phyloP scores from a whole-genome alignment of 108 stramenopile species.

The Pinguiococcus pyrenoidosus region DNA sequence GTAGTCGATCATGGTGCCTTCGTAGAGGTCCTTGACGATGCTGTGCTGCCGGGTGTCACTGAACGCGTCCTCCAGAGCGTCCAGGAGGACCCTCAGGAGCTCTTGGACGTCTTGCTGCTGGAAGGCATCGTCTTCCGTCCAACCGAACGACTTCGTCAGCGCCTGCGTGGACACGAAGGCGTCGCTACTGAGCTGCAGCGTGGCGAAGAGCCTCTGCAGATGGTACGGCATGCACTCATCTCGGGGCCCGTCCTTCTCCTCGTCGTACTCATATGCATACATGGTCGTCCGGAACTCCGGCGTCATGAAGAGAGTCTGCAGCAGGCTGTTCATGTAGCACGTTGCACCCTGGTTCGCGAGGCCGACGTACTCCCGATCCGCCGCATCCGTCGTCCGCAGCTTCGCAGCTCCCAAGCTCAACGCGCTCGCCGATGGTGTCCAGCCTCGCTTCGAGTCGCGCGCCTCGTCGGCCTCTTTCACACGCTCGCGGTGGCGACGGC shows the following conservation, averaged over 20 bases:
- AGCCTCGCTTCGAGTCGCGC: too few relatives aligned
- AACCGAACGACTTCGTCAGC: conserved; percentile 37
- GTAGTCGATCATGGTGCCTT: conserved; percentile 27
- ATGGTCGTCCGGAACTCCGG: conserved; percentile 14
- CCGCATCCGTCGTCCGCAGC: neutral
- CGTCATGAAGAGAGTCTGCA: conserved; percentile 46
- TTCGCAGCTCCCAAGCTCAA: too few relatives aligned
- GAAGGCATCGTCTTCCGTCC: conserved; percentile 17
- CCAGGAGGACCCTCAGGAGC: conserved; percentile 40
- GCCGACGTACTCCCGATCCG: conserved; percentile 1
- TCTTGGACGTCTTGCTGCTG: conserved; percentile 39
- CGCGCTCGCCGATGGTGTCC: too few relatives aligned
- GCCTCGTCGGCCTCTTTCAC: too few relatives aligned
- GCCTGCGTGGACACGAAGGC: conserved; percentile 23
- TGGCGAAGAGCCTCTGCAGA: conserved; percentile 36
- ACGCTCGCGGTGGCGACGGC: too few relatives aligned
- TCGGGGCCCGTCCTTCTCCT: conserved; percentile 16
- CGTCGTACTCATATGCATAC: conserved; percentile 23
- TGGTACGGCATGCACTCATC: conserved; percentile 36
- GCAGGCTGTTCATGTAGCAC: conserved; percentile 44
- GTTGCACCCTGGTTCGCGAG: conserved; percentile 41
- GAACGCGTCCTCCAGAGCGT: conserved; percentile 36
- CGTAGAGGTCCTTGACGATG: conserved; percentile 31
- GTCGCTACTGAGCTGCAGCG: conserved; percentile 22
- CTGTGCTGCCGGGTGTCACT: conserved; percentile 19